phyloP scores from a whole-genome alignment of 306 rosid species.

The apple (Malus domestica) region ASM211411v1 NC_041790.1:4696501-4697000 shows the following conservation, averaged over 20 bases:
- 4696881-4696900: slow-evolving; percentile 37
- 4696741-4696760: slow-evolving; percentile 79
- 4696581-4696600: slow-evolving; percentile 10
- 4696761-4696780: slow-evolving; percentile 91
- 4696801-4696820: slow-evolving; percentile 61
- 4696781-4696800: slow-evolving; percentile 74
- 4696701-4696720: slow-evolving; percentile 97
- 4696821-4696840: slow-evolving; percentile 77
- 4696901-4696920: not conserved
- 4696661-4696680: slow-evolving; percentile 83
- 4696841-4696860: slow-evolving; percentile 88
- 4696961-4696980: not conserved
- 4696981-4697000: not conserved
- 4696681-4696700: slow-evolving; percentile 81
- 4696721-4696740: slow-evolving; percentile 87
- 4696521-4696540: slow-evolving; percentile 93
- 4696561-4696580: not conserved
- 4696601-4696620: not conserved
- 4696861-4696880: slow-evolving; percentile 72
- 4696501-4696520: slow-evolving; percentile 77
- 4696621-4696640: not conserved
- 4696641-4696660: not conserved
- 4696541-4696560: slow-evolving; percentile 46
- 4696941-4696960: slow-evolving; percentile 6
- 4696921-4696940: slow-evolving; percentile 13